Evolutionary conservation across 2,329 filamentous ascomycete genomes (phyloP).

Genomic region (Fusarium sp.): DNA sequence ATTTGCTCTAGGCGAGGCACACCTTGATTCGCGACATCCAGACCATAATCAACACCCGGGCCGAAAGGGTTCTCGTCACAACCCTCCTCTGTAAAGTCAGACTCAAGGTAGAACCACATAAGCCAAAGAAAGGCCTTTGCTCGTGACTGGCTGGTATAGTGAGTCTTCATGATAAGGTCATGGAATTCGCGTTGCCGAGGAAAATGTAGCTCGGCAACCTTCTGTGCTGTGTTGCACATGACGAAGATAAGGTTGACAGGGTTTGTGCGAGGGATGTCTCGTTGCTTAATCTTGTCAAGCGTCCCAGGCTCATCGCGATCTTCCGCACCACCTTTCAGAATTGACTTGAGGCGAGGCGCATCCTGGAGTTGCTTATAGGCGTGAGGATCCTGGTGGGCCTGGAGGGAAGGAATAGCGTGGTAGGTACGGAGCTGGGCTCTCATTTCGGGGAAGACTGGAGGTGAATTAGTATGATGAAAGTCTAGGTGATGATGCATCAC

Average conservation of each 20-base stretch:
- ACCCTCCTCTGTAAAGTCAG: slow-evolving; percentile 89
- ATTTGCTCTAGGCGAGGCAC: slow-evolving; percentile 76
- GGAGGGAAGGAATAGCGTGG: slow-evolving; percentile 95
- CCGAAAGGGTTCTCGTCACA: slow-evolving; percentile 94
- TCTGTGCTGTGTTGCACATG: slow-evolving; percentile 88
- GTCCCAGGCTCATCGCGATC: slow-evolving; percentile 86
- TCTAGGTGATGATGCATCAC: slow-evolving; percentile 45
- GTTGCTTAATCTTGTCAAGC: slow-evolving; percentile 82
- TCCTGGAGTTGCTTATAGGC: slow-evolving; percentile 99
- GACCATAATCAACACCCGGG: slow-evolving; percentile 72
- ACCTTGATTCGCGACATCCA: slow-evolving; percentile 75
- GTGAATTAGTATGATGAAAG: slow-evolving; percentile 23
- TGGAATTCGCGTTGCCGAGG: slow-evolving; percentile 89
- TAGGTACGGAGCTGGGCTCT: slow-evolving; percentile 97
- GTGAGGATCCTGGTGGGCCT: slow-evolving; percentile 93
- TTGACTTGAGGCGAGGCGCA: slow-evolving; percentile 94
- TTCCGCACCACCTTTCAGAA: slow-evolving; percentile 95
- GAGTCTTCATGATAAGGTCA: slow-evolving; percentile 92
- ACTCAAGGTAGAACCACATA: slow-evolving; percentile 99
- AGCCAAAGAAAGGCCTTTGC: slow-evolving; percentile 94
- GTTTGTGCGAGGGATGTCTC: slow-evolving; percentile 80
- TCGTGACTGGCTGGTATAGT: slow-evolving; percentile 83
- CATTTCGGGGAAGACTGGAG: slow-evolving; percentile 97
- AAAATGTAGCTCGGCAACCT: slow-evolving; percentile 94
- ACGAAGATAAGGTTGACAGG: slow-evolving; percentile 98